Evolutionary conservation across 1,139 yeast species (phyloP), one percentile per base, ranked within the genome.

Genomic region (Pichia sp.): DNA sequence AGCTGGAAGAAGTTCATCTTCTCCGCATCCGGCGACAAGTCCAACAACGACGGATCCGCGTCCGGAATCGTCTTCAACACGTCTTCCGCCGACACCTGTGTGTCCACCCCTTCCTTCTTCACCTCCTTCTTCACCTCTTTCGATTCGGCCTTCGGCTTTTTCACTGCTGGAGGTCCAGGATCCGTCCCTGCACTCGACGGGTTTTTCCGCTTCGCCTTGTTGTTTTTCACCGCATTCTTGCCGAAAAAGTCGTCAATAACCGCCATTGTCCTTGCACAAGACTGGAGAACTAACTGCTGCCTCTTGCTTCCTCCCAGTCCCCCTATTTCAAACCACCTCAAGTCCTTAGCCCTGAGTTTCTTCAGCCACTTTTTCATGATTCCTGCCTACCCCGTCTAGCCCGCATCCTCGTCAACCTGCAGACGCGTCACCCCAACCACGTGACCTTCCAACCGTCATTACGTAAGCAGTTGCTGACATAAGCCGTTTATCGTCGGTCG

Each of bases 11-110:
- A 85, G 42, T 80, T 82, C 70, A 82, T 74, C 55, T 81, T 81
- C 56, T 76, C 78, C 11, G 77, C 70, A 15, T 79, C 64, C 0
- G 64, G 63, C 32, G 62, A 64, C 3, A 60, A 45, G 72, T 30
- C 80, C 84, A 3, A 90, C 88, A 44, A 87, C 72, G 63, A 57
- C 4, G 62, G 54, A 29, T 75, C 81, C 0, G 90, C 92, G 65
- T 87, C 90, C 0, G 90, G 86, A 52, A 88, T 85, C 5, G 72
- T 68, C 5, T 79, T 74, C 42, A 88, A 72, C 1, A 87, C 71
- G 1, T 81, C 83, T 32, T 75, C 78, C 0, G 87, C 89, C 3
- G 78, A 46, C 32, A 50, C 19, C 10, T 8, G 16, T n/a, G 44
- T 16, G 31, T 29, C 32, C 11, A 38, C 6, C 26, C 31, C 32